phyloP scores from a whole-genome alignment of 1,284 basidiomycete species.

The Ceratobasidium sp. region DNA sequence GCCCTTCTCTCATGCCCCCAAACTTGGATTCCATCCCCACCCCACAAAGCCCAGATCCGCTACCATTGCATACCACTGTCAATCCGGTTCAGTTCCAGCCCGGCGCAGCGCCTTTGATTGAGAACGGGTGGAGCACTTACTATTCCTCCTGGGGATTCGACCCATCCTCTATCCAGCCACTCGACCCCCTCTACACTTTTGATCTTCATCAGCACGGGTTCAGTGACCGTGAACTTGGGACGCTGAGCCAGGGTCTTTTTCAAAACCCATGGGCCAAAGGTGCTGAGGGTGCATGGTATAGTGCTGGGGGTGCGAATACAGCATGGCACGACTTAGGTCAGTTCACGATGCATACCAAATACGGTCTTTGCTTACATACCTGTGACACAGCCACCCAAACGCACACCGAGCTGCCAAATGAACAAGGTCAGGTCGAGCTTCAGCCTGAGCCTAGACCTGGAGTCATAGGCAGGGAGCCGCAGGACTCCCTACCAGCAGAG shows the following conservation, averaged over 20 bases:
- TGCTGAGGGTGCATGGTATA: background rate
- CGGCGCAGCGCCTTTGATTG: background rate
- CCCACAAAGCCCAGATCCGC: background rate
- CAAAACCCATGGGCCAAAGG: constrained; percentile 15
- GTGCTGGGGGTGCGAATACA: background rate
- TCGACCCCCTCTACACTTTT: background rate
- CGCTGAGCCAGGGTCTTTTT: background rate
- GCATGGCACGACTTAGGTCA: background rate
- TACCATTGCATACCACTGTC: background rate
- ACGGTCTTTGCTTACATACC: background rate
- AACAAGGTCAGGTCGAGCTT: background rate
- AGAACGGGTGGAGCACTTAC: background rate
- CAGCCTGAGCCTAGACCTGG: background rate
- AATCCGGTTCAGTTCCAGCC: background rate
- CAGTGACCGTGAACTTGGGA: background rate
- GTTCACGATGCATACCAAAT: background rate
- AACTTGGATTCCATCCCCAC: background rate
- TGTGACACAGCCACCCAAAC: background rate
- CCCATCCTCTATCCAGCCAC: background rate
- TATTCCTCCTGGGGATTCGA: background rate
- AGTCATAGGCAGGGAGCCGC: background rate
- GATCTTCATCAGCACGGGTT: background rate
- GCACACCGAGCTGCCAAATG: background rate
- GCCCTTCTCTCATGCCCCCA: background rate
- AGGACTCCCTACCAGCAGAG: background rate